phyloP scores from a whole-genome alignment of 2,329 filamentous ascomycete species.

The Ascochyta viciae-villosae region DNA sequence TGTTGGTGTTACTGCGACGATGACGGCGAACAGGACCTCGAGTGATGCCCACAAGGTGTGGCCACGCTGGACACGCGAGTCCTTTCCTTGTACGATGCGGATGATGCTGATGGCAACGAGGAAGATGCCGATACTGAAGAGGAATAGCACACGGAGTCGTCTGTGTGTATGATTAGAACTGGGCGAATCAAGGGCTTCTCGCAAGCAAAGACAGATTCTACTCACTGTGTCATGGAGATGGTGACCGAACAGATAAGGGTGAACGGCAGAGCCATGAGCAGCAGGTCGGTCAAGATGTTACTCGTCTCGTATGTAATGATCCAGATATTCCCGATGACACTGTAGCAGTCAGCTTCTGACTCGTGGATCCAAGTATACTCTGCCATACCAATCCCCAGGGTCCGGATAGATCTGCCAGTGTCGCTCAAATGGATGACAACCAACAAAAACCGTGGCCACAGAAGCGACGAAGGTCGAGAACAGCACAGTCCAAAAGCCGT shows the following conservation, averaged over 20 bases:
- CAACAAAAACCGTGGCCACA: constrained; percentile 19
- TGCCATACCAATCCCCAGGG: constrained; percentile 25
- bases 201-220: background rate
- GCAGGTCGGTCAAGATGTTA: constrained; percentile 26
- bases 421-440: constrained; percentile 20
- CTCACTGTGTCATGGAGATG: constrained; percentile 20
- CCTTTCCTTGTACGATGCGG: constrained; percentile 21
- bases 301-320: constrained; percentile 28
- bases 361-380: background rate
- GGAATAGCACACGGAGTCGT: constrained; percentile 24
- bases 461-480: constrained; percentile 23
- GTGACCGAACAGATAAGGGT: constrained; percentile 20
- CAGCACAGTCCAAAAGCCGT: constrained; percentile 15
- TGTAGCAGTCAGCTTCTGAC: constrained; percentile 4
- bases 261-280: constrained; percentile 26
- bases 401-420: constrained; percentile 27
- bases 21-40: constrained; percentile 22
- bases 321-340: constrained; percentile 29
- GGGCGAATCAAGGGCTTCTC: background rate
- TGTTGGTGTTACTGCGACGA: constrained; percentile 27
- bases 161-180: background rate
- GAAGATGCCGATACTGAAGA: constrained; percentile 28
- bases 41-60: constrained; percentile 28
- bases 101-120: constrained; percentile 26
- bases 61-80: constrained; percentile 18